Conservation (phyloP, 1,139 yeast genomes). For the Nakaseomyces nivariensis region DNA sequence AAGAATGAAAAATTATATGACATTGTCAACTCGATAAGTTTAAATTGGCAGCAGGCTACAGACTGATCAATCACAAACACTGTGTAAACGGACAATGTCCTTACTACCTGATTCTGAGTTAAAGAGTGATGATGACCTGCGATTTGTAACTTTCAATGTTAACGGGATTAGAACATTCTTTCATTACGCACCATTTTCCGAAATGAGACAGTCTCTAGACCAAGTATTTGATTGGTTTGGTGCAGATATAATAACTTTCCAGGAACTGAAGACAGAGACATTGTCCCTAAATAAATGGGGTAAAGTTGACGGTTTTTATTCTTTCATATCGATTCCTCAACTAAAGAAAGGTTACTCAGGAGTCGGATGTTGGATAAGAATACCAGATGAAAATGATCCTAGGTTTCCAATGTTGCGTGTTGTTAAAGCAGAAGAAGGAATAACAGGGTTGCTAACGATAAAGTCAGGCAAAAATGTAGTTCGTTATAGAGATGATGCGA, state of each 20-base stretch:
- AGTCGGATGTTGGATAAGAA: conserved; percentile 71
- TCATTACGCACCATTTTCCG: conserved; percentile 77
- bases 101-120: not conserved
- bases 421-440: conserved; percentile 77
- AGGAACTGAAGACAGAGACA: conserved; percentile 63
- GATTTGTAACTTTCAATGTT: conserved; percentile 70
- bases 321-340: conserved; percentile 62
- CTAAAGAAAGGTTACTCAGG: conserved; percentile 80
- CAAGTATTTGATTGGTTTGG: conserved; percentile 44
- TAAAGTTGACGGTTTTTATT: conserved; percentile 44
- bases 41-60: no score
- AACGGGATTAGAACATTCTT: conserved; percentile 75
- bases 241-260: conserved; percentile 76
- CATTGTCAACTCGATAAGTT: not conserved
- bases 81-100: not conserved
- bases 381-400: conserved; percentile 37
- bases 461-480: conserved; percentile 16
- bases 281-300: conserved; percentile 45
- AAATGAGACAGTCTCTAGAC: conserved; percentile 37
- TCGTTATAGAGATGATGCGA: conserved; percentile 17
- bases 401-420: conserved; percentile 39
- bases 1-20: no score
- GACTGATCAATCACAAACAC: no score
- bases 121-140: conserved; percentile 8
- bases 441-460: conserved; percentile 56